phyloP scores from a whole-genome alignment of 2,329 filamentous ascomycete species.

The Arthrobotrys entomopaga region DNA sequence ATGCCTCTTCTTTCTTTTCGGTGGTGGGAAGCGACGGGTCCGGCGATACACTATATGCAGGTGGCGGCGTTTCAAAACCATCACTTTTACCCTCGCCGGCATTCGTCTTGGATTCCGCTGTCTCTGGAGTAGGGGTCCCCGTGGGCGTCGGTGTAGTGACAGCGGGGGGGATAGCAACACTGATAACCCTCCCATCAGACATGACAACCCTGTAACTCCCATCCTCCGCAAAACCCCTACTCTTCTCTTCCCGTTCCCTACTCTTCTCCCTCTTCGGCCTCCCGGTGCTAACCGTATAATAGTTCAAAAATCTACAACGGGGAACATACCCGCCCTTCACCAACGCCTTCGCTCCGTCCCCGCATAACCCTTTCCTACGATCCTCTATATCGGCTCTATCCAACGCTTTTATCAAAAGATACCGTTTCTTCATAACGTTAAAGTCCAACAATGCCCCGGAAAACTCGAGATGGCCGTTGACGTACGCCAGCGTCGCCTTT shows the following conservation, averaged over 20 bases:
- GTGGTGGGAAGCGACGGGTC: neutral
- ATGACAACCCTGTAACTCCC: slow-evolving; percentile 37
- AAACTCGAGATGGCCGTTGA: slow-evolving; percentile 85
- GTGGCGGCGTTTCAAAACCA: slow-evolving; percentile 15
- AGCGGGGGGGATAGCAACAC: slow-evolving; percentile 20
- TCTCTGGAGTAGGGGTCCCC: slow-evolving; percentile 20
- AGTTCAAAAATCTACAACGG: slow-evolving; percentile 83
- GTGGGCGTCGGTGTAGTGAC: slow-evolving; percentile 54
- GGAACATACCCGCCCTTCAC: slow-evolving; percentile 58
- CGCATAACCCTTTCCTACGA: slow-evolving; percentile 35
- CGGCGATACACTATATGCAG: slow-evolving; percentile 13
- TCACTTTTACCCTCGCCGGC: neutral
- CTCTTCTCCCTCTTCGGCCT: slow-evolving; percentile 67
- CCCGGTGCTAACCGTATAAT: slow-evolving; percentile 87
- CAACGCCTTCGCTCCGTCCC: slow-evolving; percentile 40
- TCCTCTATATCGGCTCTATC: slow-evolving; percentile 64
- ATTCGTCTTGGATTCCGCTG: slow-evolving; percentile 13
- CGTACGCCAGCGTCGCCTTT: slow-evolving; percentile 75
- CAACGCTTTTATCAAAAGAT: slow-evolving; percentile 74
- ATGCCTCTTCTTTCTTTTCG: neutral
- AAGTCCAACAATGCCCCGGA: slow-evolving; percentile 83
- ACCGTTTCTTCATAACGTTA: slow-evolving; percentile 74
- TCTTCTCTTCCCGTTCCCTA: slow-evolving; percentile 5
- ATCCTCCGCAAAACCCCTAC: slow-evolving; percentile 15
- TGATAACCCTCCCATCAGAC: slow-evolving; percentile 28